phyloP scores from a whole-genome alignment of 768 basidiomycete genomes.

The Leccinum subtestaceum region DNA sequence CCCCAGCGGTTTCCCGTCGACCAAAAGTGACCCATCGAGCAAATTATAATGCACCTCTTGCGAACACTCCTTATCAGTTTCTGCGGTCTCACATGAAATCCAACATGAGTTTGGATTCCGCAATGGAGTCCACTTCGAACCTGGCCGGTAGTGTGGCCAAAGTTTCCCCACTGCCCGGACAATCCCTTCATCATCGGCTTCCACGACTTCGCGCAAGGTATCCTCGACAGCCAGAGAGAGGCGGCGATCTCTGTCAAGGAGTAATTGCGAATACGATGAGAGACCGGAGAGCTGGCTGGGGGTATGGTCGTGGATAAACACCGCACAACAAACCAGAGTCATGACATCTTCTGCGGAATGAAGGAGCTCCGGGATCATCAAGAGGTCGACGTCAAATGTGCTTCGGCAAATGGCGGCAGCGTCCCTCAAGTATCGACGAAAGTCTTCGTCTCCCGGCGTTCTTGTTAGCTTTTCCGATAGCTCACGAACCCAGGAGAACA shows the following conservation, averaged over 20 bases:
- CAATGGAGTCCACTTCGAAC: slow-evolving; percentile 21
- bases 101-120: slow-evolving; percentile 19
- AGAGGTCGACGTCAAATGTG: too few species aligned
- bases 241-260: slow-evolving; percentile 32
- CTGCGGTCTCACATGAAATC: slow-evolving; percentile 20
- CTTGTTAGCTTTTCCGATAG: too few species aligned
- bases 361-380: too few species aligned
- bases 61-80: slow-evolving; percentile 6
- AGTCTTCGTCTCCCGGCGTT: too few species aligned
- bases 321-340: slow-evolving; percentile 12
- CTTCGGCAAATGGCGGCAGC: too few species aligned
- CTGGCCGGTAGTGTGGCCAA: slow-evolving; percentile 26
- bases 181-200: slow-evolving; percentile 11
- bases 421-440: too few species aligned
- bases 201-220: slow-evolving; percentile 2
- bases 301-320: slow-evolving; percentile 28
- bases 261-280: slow-evolving; percentile 6
- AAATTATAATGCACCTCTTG: slow-evolving; percentile 25
- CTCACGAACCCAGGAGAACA: too few species aligned
- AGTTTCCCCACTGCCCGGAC: slow-evolving; percentile 19
- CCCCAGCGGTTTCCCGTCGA: slow-evolving; percentile 27
- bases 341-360: too few species aligned
- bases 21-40: slow-evolving; percentile 26
- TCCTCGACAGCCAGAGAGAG: slow-evolving; percentile 27
- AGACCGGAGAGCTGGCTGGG: slow-evolving; percentile 13